These are phyloP conservation scores for Crithidia acanthocephali DNA, from an alignment of 208 protist species.

Conservation along the genomic window DNA sequence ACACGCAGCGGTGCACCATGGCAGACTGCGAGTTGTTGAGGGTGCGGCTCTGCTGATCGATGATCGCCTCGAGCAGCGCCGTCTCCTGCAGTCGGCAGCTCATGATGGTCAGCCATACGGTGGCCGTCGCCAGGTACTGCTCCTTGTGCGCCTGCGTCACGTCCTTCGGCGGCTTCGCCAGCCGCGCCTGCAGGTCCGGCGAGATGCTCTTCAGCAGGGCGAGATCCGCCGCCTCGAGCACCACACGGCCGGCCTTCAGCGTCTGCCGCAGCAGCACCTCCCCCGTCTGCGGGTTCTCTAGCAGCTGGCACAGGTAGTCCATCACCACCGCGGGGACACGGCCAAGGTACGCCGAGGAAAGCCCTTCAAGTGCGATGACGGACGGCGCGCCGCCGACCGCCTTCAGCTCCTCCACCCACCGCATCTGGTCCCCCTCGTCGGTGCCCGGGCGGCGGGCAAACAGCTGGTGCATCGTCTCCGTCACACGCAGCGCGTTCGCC, in stretches of 20 bases:
- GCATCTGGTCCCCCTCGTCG: conserved; percentile 57
- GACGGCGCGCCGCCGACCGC: conserved; percentile 62
- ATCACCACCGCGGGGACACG: conserved; percentile 61
- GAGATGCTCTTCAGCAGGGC: conserved; percentile 63
- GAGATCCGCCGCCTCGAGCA: conserved; percentile 65
- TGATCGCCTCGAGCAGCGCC: conserved; percentile 78
- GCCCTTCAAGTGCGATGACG: conserved; percentile 61
- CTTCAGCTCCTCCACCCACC: conserved; percentile 68
- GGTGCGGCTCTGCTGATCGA: conserved; percentile 89
- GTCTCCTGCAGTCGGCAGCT: conserved; percentile 87
- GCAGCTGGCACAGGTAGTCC: conserved; percentile 72
- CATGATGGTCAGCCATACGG: conserved; percentile 91
- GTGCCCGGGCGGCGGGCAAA: conserved; percentile 51
- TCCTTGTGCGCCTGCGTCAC: conserved; percentile 78
- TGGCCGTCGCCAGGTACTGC: conserved; percentile 87
- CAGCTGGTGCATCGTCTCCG: conserved; percentile 61
- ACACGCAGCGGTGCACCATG: conserved; percentile 91
- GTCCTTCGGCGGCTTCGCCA: conserved; percentile 86
- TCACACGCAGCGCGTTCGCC: conserved; percentile 64
- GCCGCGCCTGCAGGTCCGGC: conserved; percentile 67
- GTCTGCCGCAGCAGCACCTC: conserved; percentile 72
- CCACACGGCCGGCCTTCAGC: conserved; percentile 70
- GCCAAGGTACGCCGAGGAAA: conserved; percentile 64
- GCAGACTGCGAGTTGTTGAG: conserved; percentile 89
- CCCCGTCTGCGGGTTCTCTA: conserved; percentile 61